A percentile compares a stretch with the other conserved stretches of the same genome.
Conservation (phyloP, 352 stramenopile species). For the Blastocystis sp. region DNA sequence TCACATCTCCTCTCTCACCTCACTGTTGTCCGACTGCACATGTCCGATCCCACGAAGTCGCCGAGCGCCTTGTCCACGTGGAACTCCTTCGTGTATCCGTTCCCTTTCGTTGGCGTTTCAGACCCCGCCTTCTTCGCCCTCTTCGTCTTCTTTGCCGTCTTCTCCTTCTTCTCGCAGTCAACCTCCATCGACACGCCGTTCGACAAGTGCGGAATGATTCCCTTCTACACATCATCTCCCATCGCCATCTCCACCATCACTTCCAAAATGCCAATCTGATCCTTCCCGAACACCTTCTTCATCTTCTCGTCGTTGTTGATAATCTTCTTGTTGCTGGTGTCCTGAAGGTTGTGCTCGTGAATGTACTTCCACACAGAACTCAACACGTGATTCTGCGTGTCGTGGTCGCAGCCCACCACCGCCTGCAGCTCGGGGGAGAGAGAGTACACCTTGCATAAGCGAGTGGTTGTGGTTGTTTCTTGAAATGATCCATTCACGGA, state of each 20-base stretch:
- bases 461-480: neutral
- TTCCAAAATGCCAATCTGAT: constrained; percentile 77
- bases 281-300: constrained; percentile 76
- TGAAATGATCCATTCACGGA: neutral
- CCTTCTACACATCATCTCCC: neutral
- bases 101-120: neutral
- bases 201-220: neutral
- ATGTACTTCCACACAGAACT: constrained; percentile 95
- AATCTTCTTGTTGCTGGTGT: constrained; percentile 89
- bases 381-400: constrained; percentile 88
- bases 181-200: neutral
- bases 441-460: neutral
- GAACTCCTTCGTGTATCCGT: neutral
- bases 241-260: constrained; percentile 59
- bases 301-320: constrained; percentile 89
- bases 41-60: constrained; percentile 2
- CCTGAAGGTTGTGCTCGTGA: constrained; percentile 89
- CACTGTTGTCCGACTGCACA: constrained; percentile 22
- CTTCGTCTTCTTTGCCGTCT: neutral
- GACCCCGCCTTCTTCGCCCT: neutral
- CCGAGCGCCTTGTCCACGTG: constrained; percentile 1
- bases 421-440: constrained; percentile 79
- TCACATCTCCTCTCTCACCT: neutral
- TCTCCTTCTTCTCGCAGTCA: neutral
- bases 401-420: constrained; percentile 83